Conservation (phyloP, 352 stramenopile genomes). For the Phytopythium aichiense region DNA sequence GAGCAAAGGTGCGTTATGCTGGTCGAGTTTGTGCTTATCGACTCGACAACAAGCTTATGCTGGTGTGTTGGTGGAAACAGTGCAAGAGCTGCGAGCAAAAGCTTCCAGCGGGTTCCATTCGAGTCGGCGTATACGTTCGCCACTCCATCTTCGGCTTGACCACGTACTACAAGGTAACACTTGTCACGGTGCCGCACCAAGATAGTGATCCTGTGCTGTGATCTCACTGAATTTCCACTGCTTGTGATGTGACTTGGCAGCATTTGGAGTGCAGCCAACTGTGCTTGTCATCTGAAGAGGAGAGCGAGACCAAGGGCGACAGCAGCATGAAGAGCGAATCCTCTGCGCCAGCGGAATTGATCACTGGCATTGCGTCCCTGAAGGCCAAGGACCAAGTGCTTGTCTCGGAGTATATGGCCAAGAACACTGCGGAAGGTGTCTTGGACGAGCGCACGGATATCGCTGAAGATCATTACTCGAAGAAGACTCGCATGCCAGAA, state of each 20-base stretch:
- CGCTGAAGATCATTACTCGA: conserved; percentile 63
- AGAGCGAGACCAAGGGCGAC: conserved; percentile 11
- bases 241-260: conserved; percentile 7
- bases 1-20: conserved; percentile 38
- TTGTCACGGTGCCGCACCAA: neutral
- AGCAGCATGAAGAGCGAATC: conserved; percentile 5
- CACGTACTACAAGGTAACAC: conserved; percentile 78
- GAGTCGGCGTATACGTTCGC: conserved; percentile 51
- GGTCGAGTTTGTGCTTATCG: neutral
- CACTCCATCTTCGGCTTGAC: conserved; percentile 81
- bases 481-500: conserved; percentile 60
- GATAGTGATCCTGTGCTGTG: neutral
- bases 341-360: conserved; percentile 24
- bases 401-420: conserved; percentile 51
- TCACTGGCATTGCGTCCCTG: conserved; percentile 44
- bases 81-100: conserved; percentile 80
- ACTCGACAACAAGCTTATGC: conserved; percentile 2
- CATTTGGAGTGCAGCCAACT: conserved; percentile 29
- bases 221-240: neutral
- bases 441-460: conserved; percentile 72
- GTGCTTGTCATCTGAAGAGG: conserved; percentile 16
- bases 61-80: conserved; percentile 18
- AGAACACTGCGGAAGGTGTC: conserved; percentile 42
- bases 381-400: conserved; percentile 34
- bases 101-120: conserved; percentile 33